These are phyloP conservation scores for Alternaria arbusti DNA, from an alignment of 2,329 filamentous ascomycete genomes.

Conservation along the genomic window DNA sequence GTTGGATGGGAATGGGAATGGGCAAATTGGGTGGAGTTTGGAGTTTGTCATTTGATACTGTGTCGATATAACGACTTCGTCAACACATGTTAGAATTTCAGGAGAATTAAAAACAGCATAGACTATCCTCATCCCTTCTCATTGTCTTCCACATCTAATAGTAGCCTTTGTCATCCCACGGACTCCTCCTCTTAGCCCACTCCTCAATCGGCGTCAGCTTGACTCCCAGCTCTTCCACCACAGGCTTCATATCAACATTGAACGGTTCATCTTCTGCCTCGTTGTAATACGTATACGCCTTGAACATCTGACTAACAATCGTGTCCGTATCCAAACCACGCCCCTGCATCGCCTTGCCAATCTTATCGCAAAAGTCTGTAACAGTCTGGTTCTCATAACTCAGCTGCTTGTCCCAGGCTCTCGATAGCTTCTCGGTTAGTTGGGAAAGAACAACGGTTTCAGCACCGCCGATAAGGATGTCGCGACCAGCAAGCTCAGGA, in stretches of 20 bases:
- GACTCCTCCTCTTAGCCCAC: slow-evolving; percentile 40
- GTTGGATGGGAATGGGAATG: neutral
- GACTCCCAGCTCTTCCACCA: slow-evolving; percentile 43
- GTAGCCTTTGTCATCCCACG: slow-evolving; percentile 26
- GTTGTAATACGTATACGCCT: slow-evolving; percentile 52
- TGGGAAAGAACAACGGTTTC: slow-evolving; percentile 44
- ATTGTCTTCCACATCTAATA: neutral
- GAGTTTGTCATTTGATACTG: neutral
- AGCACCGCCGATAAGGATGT: slow-evolving; percentile 47
- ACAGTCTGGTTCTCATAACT: slow-evolving; percentile 43
- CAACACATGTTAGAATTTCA: neutral
- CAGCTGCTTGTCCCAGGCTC: slow-evolving; percentile 43
- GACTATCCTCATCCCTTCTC: too few species aligned
- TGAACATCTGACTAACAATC: slow-evolving; percentile 50
- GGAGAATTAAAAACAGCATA: too few species aligned
- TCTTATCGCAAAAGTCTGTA: slow-evolving; percentile 35
- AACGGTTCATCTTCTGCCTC: slow-evolving; percentile 49
- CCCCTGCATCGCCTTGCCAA: slow-evolving; percentile 42
- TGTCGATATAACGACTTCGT: neutral
- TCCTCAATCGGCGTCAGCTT: slow-evolving; percentile 45
- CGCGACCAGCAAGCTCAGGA: slow-evolving; percentile 43
- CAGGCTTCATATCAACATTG: slow-evolving; percentile 46
- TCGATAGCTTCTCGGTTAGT: slow-evolving; percentile 43
- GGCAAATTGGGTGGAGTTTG: neutral
- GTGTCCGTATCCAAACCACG: slow-evolving; percentile 46